Conservation (phyloP, 2,329 filamentous ascomycete species). For the Aspergillus arachidicola region DNA sequence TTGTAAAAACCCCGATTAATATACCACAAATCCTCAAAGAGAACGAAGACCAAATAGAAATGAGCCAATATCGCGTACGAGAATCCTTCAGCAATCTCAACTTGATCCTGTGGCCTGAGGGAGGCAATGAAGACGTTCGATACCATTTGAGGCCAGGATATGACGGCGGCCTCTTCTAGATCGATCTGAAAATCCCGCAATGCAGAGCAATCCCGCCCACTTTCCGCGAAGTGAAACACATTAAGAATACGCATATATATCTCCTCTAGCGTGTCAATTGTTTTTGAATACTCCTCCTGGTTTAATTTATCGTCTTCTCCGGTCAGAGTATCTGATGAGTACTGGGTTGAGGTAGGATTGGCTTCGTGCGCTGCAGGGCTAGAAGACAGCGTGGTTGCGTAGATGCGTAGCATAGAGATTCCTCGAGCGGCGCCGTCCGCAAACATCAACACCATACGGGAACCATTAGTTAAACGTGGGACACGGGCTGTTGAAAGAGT, state of each 20-base stretch:
- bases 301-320: background rate
- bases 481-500: background rate
- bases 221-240: conserved; percentile 12
- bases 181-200: conserved; percentile 19
- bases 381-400: background rate
- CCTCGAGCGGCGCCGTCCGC: background rate
- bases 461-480: background rate
- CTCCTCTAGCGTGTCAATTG: background rate
- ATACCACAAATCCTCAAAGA: conserved; percentile 13
- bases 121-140: conserved; percentile 16
- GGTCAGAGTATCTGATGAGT: fast-evolving
- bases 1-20: background rate
- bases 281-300: background rate
- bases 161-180: conserved; percentile 22
- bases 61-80: conserved; percentile 22
- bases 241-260: conserved; percentile 20
- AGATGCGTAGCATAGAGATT: background rate
- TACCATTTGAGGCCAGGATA: conserved; percentile 20
- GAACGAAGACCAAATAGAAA: conserved; percentile 15
- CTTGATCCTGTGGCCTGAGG: background rate
- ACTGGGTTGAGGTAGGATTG: background rate
- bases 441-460: background rate
- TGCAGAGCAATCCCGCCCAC: conserved; percentile 3
- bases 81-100: background rate
- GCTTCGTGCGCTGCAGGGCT: too few relatives aligned